Conservation (phyloP, 768 basidiomycete genomes). For the Multifurca ochricompacta region DNA sequence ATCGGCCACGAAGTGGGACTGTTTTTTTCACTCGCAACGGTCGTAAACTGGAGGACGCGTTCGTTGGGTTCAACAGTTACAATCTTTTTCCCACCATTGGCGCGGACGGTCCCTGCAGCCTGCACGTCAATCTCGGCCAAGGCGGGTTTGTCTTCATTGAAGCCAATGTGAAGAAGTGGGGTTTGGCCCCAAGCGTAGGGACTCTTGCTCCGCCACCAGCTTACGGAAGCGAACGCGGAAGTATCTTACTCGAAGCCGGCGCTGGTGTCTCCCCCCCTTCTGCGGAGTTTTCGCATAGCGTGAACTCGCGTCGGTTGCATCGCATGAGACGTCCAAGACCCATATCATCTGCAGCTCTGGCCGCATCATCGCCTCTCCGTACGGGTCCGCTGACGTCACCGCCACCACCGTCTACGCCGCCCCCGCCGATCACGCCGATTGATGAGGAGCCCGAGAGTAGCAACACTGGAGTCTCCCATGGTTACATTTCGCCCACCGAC, state of each 20-base stretch:
- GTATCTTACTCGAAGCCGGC: slow-evolving; percentile 90
- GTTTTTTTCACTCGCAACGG: slow-evolving; percentile 99
- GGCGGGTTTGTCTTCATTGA: slow-evolving; percentile 99
- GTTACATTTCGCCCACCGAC: slow-evolving; percentile 59
- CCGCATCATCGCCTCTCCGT: slow-evolving; percentile 62
- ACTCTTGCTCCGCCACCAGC: slow-evolving; percentile 97
- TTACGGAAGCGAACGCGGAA: slow-evolving; percentile 94
- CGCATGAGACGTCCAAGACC: slow-evolving; percentile 50
- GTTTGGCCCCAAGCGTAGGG: slow-evolving; percentile 92
- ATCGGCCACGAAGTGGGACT: slow-evolving; percentile 90
- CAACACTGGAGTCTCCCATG: slow-evolving; percentile 43
- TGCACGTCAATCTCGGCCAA: slow-evolving; percentile 97
- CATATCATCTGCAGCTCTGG: slow-evolving; percentile 34
- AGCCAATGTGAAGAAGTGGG: slow-evolving; percentile 99
- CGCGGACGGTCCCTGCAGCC: slow-evolving; percentile 90
- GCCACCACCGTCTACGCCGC: slow-evolving; percentile 41
- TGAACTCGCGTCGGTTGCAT: slow-evolving; percentile 50
- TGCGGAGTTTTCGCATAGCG: slow-evolving; percentile 34
- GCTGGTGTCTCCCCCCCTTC: slow-evolving; percentile 35
- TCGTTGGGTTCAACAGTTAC: slow-evolving; percentile 78
- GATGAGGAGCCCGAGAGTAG: slow-evolving; percentile 48
- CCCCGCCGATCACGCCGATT: slow-evolving; percentile 72
- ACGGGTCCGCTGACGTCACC: slow-evolving; percentile 36
- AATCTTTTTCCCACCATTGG: slow-evolving; percentile 98
- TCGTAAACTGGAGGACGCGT: slow-evolving; percentile 94